phyloP scores from a whole-genome alignment of 2,329 filamentous ascomycete genomes.

The Colletotrichum kahawae region DNA sequence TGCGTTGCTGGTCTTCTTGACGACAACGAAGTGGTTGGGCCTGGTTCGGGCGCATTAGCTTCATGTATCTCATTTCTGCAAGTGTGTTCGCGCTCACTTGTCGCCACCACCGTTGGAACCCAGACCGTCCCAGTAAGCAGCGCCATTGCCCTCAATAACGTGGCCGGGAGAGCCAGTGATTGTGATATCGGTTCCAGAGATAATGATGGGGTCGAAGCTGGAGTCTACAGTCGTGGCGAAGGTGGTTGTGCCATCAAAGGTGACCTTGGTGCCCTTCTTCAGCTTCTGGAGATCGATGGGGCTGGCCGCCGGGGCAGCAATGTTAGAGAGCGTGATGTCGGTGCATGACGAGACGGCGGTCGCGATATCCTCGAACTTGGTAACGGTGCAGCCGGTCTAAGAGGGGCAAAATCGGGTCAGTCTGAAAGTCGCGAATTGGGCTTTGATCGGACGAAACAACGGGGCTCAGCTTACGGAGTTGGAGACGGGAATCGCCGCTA shows the following conservation, averaged over 20 bases:
- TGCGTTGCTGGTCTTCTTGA: constrained; percentile 16
- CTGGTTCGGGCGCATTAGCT: background rate
- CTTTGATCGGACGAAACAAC: background rate
- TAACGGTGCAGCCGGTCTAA: constrained; percentile 6
- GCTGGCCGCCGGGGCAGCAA: constrained; percentile 1
- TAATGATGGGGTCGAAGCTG: constrained; percentile 13
- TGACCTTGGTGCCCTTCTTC: background rate
- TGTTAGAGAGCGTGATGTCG: constrained; percentile 15
- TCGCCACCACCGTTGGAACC: constrained; percentile 15
- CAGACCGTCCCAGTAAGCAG: constrained; percentile 16
- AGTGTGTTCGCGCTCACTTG: background rate
- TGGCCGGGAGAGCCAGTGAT: constrained; percentile 11
- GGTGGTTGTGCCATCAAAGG: constrained; percentile 15
- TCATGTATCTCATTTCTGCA: background rate
- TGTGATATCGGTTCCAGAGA: constrained; percentile 10
- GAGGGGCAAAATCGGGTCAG: background rate
- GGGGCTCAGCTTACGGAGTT: background rate
- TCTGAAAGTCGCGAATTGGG: background rate
- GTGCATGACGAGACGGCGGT: constrained; percentile 8
- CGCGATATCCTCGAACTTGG: constrained; percentile 2
- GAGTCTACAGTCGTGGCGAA: background rate
- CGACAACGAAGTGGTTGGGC: constrained; percentile 16
- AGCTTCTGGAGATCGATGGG: constrained; percentile 12
- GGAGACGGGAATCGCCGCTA: background rate
- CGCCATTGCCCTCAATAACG: constrained; percentile 17